These are phyloP conservation scores for Diaporthe aspalathi DNA, from an alignment of 2,329 filamentous ascomycete species.

Conservation along the genomic window DNA sequence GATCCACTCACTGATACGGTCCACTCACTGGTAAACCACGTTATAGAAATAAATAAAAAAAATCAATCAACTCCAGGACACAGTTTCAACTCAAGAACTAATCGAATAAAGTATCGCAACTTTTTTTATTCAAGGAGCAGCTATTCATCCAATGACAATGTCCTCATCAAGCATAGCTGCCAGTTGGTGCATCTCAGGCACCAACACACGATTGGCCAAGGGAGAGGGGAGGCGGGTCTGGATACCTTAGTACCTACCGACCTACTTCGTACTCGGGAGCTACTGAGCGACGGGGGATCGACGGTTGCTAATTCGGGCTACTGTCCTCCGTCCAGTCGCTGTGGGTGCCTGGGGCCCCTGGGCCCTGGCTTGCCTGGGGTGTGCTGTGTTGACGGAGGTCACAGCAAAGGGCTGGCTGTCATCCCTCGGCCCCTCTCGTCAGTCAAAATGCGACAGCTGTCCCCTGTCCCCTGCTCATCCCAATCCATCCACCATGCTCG, in stretches of 20 bases:
- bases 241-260: background rate
- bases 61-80: too few relatives aligned
- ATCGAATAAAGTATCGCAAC: too few relatives aligned
- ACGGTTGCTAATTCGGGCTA: constrained; percentile 27
- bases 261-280: background rate
- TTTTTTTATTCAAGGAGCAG: too few relatives aligned
- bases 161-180: too few relatives aligned
- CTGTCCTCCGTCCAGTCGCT: constrained; percentile 10
- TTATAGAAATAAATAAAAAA: too few relatives aligned
- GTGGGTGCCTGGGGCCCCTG: too few relatives aligned
- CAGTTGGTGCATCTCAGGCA: background rate
- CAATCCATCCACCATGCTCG: constrained; percentile 30
- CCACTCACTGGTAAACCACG: too few relatives aligned
- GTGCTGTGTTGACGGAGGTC: background rate
- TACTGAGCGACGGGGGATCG: constrained; percentile 14
- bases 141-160: too few relatives aligned
- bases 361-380: too few relatives aligned
- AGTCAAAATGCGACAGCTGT: constrained; percentile 30
- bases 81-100: too few relatives aligned
- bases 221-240: background rate
- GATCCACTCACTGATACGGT: too few relatives aligned
- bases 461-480: constrained; percentile 32
- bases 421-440: constrained; percentile 26
- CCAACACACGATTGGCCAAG: background rate
- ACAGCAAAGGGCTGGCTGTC: background rate